Evolutionary conservation across 495 filamentous ascomycete genomes (phyloP).

Genomic region (Hypoxylon rickii): DNA sequence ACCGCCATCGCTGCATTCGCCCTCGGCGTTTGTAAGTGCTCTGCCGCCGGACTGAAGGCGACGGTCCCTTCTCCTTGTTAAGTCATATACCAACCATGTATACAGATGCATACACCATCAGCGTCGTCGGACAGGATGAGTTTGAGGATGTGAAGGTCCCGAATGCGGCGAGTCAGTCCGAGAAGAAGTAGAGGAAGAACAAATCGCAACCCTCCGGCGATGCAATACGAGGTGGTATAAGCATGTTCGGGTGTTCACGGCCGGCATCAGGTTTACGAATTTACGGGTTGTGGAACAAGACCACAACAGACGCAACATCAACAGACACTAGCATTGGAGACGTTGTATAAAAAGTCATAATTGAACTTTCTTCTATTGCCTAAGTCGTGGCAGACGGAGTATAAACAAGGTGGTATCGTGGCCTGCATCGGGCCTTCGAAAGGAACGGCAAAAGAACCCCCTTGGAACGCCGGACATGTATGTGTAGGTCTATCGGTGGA

Average conservation of each 20-base stretch:
- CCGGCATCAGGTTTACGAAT: too few relatives aligned
- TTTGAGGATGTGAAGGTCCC: constrained; percentile 95
- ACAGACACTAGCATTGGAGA: too few relatives aligned
- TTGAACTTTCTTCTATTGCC: too few relatives aligned
- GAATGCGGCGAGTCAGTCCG: constrained; percentile 60
- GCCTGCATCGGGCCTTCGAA: constrained; percentile 17
- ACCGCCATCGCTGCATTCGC: constrained; percentile 68
- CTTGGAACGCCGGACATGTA: constrained; percentile 29
- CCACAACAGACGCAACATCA: too few relatives aligned
- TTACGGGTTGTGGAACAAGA: too few relatives aligned
- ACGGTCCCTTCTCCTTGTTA: too few relatives aligned
- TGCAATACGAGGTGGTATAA: constrained; percentile 4
- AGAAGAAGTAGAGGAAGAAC: constrained; percentile 35
- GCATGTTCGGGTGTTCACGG: too few relatives aligned
- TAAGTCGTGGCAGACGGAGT: too few relatives aligned
- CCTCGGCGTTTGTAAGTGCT: constrained; percentile 78
- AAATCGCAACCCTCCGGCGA: too few relatives aligned
- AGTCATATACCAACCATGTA: neutral
- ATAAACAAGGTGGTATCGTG: constrained; percentile 35
- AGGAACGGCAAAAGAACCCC: constrained; percentile 17
- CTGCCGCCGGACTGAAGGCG: too few relatives aligned
- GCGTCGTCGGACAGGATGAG: constrained; percentile 90
- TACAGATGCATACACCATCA: constrained; percentile 85
- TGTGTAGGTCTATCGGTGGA: constrained; percentile 19
- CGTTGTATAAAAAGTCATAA: too few relatives aligned